Conservation (phyloP, 2,329 filamentous ascomycete genomes). For the Aspergillus sp. region DNA sequence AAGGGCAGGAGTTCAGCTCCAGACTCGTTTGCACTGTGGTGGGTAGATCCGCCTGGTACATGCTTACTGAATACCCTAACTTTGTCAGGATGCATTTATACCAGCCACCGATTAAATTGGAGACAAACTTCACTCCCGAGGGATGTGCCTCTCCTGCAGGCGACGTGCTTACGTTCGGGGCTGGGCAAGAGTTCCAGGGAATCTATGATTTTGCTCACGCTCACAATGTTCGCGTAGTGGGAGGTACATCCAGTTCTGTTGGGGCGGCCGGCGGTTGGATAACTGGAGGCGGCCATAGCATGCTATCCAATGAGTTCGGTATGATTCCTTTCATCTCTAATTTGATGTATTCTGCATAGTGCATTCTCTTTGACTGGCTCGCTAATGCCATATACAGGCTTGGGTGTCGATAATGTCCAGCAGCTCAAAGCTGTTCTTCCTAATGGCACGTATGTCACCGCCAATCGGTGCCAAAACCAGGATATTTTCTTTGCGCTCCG, state of each 20-base stretch:
- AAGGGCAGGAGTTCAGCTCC: constrained; percentile 10
- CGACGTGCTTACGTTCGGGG: constrained; percentile 14
- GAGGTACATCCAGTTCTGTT: constrained; percentile 11
- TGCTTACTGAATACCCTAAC: neutral
- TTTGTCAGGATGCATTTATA: constrained; percentile 11
- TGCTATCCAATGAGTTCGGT: constrained; percentile 17
- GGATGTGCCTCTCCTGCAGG: constrained; percentile 9
- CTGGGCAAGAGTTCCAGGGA: constrained; percentile 15
- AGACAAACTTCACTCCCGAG: constrained; percentile 11
- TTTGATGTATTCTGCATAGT: neutral
- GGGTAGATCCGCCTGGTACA: neutral
- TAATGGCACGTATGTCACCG: constrained; percentile 14
- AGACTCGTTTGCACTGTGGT: constrained; percentile 12
- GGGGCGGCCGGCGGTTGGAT: constrained; percentile 16
- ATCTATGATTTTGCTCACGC: constrained; percentile 18
- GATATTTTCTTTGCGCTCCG: constrained; percentile 18
- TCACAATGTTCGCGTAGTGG: constrained; percentile 11
- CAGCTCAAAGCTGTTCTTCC: constrained; percentile 14
- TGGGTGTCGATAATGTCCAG: constrained; percentile 17
- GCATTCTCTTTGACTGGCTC: neutral
- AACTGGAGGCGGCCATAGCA: constrained; percentile 13
- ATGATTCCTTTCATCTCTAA: neutral
- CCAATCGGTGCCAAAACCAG: constrained; percentile 16
- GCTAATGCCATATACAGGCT: neutral
- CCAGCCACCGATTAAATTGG: constrained; percentile 15